phyloP scores from a whole-genome alignment of 345 rosid genomes.

The Orychophragmus violaceus region DNA sequence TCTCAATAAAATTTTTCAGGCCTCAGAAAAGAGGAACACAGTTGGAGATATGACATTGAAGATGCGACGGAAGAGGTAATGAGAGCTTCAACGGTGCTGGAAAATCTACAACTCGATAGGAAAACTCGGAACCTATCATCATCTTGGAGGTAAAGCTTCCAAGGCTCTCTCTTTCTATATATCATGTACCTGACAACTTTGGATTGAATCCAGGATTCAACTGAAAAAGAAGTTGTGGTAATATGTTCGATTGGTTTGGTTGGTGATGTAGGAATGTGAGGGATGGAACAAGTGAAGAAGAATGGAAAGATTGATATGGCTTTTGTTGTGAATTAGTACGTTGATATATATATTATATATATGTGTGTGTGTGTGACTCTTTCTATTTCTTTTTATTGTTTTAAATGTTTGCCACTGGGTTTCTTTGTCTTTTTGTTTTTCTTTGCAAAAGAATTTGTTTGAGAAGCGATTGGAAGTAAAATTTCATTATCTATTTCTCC shows the following conservation, averaged over 20 bases:
- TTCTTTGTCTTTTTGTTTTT: no score
- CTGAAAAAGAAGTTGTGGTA: not conserved
- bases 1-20: slow-evolving; percentile 25
- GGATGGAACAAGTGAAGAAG: slow-evolving; percentile 62
- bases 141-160: slow-evolving; percentile 73
- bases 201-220: not conserved
- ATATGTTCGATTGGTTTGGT: not conserved
- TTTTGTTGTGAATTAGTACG: slow-evolving; percentile 10
- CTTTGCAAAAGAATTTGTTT: not conserved
- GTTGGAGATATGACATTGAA: slow-evolving; percentile 64
- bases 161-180: not conserved
- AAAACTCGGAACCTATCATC: slow-evolving; percentile 80
- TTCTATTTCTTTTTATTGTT: not conserved
- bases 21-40: slow-evolving; percentile 63
- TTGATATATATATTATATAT: not conserved
- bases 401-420: slow-evolving; percentile 3
- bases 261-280: no score
- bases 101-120: slow-evolving; percentile 89
- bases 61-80: slow-evolving; percentile 62
- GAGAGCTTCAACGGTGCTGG: slow-evolving; percentile 74
- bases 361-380: not conserved
- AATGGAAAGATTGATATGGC: slow-evolving; percentile 26
- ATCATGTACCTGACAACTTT: not conserved
- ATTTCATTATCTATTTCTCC: no score
- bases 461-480: not conserved